A percentile compares a stretch with the other conserved stretches of the same genome.
phyloP scores from a whole-genome alignment of 208 protist genomes.

The Naegleria fowleri region DNA sequence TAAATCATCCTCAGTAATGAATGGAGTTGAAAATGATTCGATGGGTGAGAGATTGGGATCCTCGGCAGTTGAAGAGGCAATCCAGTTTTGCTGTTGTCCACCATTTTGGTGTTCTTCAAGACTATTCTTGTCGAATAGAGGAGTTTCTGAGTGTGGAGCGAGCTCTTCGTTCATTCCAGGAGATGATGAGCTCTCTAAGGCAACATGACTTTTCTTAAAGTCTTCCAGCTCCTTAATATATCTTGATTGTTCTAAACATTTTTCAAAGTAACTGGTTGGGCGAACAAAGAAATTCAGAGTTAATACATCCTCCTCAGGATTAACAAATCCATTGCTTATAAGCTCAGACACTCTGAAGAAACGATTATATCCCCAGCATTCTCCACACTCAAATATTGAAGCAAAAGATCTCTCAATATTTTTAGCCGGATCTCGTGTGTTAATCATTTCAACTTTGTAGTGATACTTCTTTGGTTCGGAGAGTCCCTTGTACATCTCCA shows the following conservation, averaged over 20 bases:
- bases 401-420: not conserved
- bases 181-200: not conserved
- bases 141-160: not conserved
- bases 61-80: not conserved
- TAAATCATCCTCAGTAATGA: not conserved
- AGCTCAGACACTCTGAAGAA: not conserved
- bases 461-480: not conserved
- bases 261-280: not conserved
- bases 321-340: not conserved
- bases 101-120: too few relatives aligned
- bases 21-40: not conserved
- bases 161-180: not conserved
- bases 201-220: not conserved
- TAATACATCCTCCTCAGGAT: not conserved
- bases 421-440: not conserved
- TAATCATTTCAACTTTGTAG: constrained; percentile 21
- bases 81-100: too few relatives aligned
- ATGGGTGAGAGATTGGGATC: not conserved
- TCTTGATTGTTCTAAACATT: constrained; percentile 1
- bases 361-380: constrained; percentile 21
- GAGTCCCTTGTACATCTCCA: constrained; percentile 8
- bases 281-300: constrained; percentile 6
- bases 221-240: not conserved
- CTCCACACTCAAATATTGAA: not conserved
- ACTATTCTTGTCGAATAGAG: not conserved